Conservation (phyloP, 495 filamentous ascomycete genomes). For the Elaphomyces granulatus region DNA sequence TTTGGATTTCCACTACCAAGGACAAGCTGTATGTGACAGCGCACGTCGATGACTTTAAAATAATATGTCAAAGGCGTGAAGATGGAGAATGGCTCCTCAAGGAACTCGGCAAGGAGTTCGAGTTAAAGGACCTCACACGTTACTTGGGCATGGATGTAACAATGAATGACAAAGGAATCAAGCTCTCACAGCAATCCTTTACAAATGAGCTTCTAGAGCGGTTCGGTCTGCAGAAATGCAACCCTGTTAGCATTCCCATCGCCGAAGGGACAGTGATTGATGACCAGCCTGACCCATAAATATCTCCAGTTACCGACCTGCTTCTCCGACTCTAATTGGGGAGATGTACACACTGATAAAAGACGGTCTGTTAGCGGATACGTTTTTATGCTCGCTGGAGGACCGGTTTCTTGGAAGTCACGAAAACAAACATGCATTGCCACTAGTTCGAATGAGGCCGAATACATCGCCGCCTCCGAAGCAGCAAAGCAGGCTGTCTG, state of each 20-base stretch:
- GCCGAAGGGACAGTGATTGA: not conserved
- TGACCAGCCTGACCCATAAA: not conserved
- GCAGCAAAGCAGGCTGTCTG: no score
- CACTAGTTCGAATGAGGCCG: no score
- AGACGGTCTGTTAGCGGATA: not conserved
- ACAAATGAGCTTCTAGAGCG: not conserved
- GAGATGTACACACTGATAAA: not conserved
- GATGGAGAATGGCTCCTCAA: no score
- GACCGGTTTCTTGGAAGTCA: not conserved
- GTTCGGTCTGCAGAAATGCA: not conserved
- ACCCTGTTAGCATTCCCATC: not conserved
- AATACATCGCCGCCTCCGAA: no score
- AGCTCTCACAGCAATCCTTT: not conserved
- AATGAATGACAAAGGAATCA: not conserved
- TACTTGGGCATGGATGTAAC: not conserved
- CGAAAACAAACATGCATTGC: not conserved
- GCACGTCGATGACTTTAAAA: no score
- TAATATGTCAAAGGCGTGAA: no score
- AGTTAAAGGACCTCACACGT: not conserved
- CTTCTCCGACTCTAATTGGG: not conserved
- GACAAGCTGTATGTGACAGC: no score
- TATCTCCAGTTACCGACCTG: not conserved
- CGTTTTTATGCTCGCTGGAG: not conserved
- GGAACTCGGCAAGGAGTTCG: no score
- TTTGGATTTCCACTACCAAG: no score